Evolutionary conservation across 768 basidiomycete species (phyloP), one percentile per base, ranked within the genome.

Genomic region (Kwoniella shandongensis): DNA sequence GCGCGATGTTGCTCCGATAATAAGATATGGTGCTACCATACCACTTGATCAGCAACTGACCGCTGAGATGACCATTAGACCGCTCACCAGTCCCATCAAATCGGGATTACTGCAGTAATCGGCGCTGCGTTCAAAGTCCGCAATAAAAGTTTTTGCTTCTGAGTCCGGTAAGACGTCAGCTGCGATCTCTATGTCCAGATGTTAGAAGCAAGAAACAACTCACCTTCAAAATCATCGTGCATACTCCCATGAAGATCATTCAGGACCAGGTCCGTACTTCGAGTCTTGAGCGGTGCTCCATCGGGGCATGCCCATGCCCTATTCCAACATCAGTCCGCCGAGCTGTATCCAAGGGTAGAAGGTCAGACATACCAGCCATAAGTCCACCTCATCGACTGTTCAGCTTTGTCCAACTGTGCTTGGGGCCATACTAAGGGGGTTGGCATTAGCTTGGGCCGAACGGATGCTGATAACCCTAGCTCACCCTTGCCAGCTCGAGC

Each of bases 281-380:
- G 57, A 11, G 61, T 64, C 30, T 65, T 64, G 17, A 70, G 47
- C 15, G 69, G 65, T 26, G 61, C 47, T 15, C 60, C 63, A 26
- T 64, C 69, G 13, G 69, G 69, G 61, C 69, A 70, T 13, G 69
- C 32, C 69, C 69, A 70, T 38, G 45, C 39, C 65, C 62, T 67
- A 30, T 26, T 11, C 23, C 3, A 23, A 23, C 46, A 46, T 41
- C 46, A 32, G 45, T 42, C 41, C 15, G 15, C 2, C 13, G 12
- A 18, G 30, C 45, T 42, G 25, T n/a, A n/a, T n/a, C n/a, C n/a
- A n/a, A n/a, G n/a, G n/a, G n/a, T 15, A 11, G 23, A 26, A 53
- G 18, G 18, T 29, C 7, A n/a, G 6, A 38, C 67, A 29, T n/a
- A 66, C 69, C 69, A 70, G 41, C 69, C 69, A 47, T 67, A 65